These are phyloP conservation scores for Penicillium bovifimosum DNA, from an alignment of 495 filamentous ascomycete species.

Conservation along the genomic window DNA sequence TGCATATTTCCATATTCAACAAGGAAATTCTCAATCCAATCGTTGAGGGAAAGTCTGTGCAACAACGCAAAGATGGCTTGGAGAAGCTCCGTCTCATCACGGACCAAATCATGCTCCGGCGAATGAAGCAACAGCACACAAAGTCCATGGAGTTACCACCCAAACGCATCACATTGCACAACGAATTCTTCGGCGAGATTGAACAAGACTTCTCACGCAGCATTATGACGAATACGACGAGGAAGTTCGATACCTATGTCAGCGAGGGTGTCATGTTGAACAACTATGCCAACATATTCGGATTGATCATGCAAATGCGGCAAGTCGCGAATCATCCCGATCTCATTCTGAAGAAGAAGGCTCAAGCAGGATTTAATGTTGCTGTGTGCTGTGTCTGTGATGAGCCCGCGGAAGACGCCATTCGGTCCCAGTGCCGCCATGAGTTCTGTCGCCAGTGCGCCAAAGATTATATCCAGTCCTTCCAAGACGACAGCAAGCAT, in stretches of 20 bases:
- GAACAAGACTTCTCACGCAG: conserved; percentile 92
- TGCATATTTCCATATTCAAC: conserved; percentile 93
- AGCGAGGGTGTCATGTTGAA: conserved; percentile 90
- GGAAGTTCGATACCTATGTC: conserved; percentile 92
- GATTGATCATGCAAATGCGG: conserved; percentile 95
- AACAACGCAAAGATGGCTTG: conserved; percentile 60
- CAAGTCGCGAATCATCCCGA: conserved; percentile 96
- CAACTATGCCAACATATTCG: conserved; percentile 82
- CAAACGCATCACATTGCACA: conserved; percentile 84
- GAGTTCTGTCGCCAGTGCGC: conserved; percentile 92
- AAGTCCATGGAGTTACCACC: conserved; percentile 91
- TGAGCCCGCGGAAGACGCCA: conserved; percentile 89
- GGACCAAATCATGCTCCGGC: conserved; percentile 87
- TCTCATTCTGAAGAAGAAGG: conserved; percentile 81
- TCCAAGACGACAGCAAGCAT: conserved; percentile 47
- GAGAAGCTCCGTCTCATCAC: conserved; percentile 78
- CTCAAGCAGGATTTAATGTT: conserved; percentile 80
- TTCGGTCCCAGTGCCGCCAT: conserved; percentile 85
- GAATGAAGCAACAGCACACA: conserved; percentile 86
- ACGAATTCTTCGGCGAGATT: conserved; percentile 91
- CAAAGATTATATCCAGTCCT: conserved; percentile 73
- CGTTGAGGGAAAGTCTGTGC: conserved; percentile 45
- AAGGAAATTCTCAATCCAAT: conserved; percentile 80
- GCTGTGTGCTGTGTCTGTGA: conserved; percentile 92
- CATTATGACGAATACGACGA: conserved; percentile 83